phyloP scores from a whole-genome alignment of 108 stramenopile species.

The Fistulifera solaris region DNA sequence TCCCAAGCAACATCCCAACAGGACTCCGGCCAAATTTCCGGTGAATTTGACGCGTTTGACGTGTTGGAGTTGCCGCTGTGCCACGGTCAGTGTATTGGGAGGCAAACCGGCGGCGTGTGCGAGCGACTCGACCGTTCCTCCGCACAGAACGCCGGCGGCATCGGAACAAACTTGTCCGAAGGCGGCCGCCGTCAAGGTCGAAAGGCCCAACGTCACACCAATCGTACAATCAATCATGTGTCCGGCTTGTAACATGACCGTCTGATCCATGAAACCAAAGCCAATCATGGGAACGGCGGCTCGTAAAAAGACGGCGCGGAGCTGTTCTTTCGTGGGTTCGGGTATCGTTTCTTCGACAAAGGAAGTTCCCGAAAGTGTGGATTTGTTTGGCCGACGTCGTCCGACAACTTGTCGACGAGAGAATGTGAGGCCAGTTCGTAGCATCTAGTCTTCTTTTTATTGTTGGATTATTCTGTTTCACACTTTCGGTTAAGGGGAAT shows the following conservation, averaged over 20 bases:
- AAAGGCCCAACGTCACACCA: constrained; percentile 64
- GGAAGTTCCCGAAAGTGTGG: not conserved
- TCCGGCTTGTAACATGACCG: constrained; percentile 70
- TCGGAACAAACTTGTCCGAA: constrained; percentile 47
- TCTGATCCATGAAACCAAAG: constrained; percentile 79
- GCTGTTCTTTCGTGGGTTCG: constrained; percentile 11
- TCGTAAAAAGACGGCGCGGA: constrained; percentile 28
- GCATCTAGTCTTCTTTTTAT: no score
- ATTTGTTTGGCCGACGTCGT: not conserved
- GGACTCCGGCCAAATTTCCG: constrained; percentile 44
- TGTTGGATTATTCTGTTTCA: no score
- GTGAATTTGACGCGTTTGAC: constrained; percentile 14
- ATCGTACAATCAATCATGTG: constrained; percentile 64
- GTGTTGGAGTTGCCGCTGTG: constrained; percentile 23
- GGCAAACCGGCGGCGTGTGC: constrained; percentile 25
- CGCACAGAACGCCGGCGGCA: constrained; percentile 47
- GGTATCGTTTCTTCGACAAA: not conserved
- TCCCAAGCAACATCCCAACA: constrained; percentile 59
- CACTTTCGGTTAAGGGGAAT: no score
- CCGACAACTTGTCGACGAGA: not conserved
- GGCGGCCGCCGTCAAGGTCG: constrained; percentile 59
- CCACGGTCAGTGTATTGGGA: constrained; percentile 14
- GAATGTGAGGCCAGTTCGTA: no score
- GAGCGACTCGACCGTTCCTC: constrained; percentile 31
- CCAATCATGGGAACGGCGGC: constrained; percentile 71